A percentile compares a stretch with the other conserved stretches of the same genome.
Conservation (phyloP, 179 eudicot species). For the Patellifolia procumbens region DNA sequence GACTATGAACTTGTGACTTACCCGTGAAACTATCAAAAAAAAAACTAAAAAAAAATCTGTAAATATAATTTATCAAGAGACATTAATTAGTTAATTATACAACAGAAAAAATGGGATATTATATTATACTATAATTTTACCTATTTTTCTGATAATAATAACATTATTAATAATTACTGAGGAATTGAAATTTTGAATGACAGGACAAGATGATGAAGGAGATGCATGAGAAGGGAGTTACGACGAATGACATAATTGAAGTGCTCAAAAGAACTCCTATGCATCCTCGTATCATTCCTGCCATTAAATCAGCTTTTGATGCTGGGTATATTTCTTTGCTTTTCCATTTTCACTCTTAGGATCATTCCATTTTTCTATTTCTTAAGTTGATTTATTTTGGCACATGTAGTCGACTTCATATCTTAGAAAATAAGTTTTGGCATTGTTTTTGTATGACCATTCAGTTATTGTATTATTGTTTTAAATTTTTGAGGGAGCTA, state of each 20-base stretch:
- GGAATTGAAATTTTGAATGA: too few relatives aligned
- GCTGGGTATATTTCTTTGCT: slow-evolving; percentile 50
- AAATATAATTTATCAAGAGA: background rate
- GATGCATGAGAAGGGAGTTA: slow-evolving; percentile 64
- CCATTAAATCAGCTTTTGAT: slow-evolving; percentile 61
- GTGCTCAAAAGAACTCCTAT: slow-evolving; percentile 56
- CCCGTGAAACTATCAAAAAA: background rate
- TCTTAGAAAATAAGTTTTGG: too few relatives aligned
- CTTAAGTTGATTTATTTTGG: background rate
- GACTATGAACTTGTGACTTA: background rate
- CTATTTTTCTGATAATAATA: background rate
- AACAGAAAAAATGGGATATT: background rate
- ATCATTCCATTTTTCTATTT: too few relatives aligned
- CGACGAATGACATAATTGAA: slow-evolving; percentile 48
- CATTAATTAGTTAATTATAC: background rate
- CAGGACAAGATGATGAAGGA: slow-evolving; percentile 74
- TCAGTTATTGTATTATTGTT: too few relatives aligned
- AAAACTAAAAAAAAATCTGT: background rate
- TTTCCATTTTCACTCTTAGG: background rate
- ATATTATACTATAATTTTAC: background rate
- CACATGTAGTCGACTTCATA: too few relatives aligned
- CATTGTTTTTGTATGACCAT: too few relatives aligned
- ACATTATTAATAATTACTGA: background rate
- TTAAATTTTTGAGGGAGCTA: too few relatives aligned
- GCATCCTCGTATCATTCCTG: slow-evolving; percentile 57